phyloP scores from a whole-genome alignment of 208 protist species.

The Wallacemonas sp. region DNA sequence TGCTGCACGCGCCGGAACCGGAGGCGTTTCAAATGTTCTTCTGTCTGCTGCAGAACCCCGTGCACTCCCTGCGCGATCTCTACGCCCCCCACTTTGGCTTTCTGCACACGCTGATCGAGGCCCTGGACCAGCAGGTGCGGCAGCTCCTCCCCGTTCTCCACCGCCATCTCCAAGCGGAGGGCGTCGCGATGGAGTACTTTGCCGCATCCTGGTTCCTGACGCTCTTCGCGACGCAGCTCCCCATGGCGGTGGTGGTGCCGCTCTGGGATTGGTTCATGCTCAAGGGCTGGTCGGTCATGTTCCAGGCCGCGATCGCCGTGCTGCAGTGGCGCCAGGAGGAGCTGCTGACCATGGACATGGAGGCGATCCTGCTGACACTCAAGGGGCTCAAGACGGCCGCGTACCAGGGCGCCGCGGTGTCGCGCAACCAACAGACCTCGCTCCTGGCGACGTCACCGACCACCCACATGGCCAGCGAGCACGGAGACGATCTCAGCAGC shows the following conservation, averaged over 20 bases:
- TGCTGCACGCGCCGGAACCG: constrained; percentile 50
- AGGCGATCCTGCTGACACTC: constrained; percentile 44
- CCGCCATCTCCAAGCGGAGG: constrained; percentile 31
- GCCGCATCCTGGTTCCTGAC: constrained; percentile 70
- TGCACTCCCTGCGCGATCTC: constrained; percentile 43
- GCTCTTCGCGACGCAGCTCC: constrained; percentile 61
- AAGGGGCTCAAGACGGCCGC: constrained; percentile 20
- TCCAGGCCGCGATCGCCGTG: constrained; percentile 45
- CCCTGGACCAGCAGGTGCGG: constrained; percentile 29
- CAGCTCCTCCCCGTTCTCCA: constrained; percentile 42
- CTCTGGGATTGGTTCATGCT: constrained; percentile 64
- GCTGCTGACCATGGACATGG: constrained; percentile 42
- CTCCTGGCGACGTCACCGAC: neutral
- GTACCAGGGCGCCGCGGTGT: neutral
- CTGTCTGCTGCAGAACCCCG: constrained; percentile 16
- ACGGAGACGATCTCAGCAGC: no score
- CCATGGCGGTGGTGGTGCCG: constrained; percentile 34
- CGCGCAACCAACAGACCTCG: neutral
- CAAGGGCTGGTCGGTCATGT: constrained; percentile 47
- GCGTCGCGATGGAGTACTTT: constrained; percentile 38
- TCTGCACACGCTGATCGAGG: constrained; percentile 28
- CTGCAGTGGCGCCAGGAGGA: constrained; percentile 43
- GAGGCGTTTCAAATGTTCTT: constrained; percentile 38
- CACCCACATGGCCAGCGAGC: no score
- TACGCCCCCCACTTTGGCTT: constrained; percentile 55